Base-by-base conservation (phyloP, 352 stramenopile genomes). In the Phytophthora ohioensis region DNA sequence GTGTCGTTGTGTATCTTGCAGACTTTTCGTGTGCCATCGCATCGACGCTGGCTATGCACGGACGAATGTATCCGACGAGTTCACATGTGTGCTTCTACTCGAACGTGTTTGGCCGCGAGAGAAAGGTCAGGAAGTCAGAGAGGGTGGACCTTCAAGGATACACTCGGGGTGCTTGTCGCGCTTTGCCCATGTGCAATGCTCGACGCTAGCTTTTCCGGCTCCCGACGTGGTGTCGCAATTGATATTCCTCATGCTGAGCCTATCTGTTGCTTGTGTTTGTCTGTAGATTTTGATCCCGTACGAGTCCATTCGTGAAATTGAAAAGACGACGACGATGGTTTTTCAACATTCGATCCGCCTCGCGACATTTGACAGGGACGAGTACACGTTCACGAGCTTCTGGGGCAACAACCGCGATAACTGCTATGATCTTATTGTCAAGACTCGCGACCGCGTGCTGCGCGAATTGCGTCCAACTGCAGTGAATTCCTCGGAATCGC, bases 21-120 rank as follows among this genome's bases (percentile, higher is more conserved):
- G 88, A 96, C 67, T 96, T 90, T 69, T 94, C 88, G 53, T 96
- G 88, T 66, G 87, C 87, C 3, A 88, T 94, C 56, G 82, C 87
- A 13, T 83, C 82, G 38, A 90, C 86, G 61, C 79, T 95, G 52
- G 83, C 85, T 69, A 94, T 93, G 87, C 88, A 96, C 75, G 88
- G 88, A 51, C 87, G 88, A 64, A 96, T 96, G 88, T 96, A 96
- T 80, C 88, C 88, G 41, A 93, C 87, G 46, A 87, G 81, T 56
- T 77, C 85, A 17, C 84, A 93, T 67, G 78, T 93, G 47, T 96
- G 88, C 75, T 96, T 96, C 61, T 94, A 96, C 80, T 94, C 88
- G 57, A 94, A 94, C 60, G 82, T 94, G 38, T 94, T 96, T 76
- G 88, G 87, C 43, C 87, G 86, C 64, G 88, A 96, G 73, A 86